These are phyloP conservation scores for Globisporangium okanoganense DNA, from an alignment of 352 stramenopile genomes.

Conservation along the genomic window DNA sequence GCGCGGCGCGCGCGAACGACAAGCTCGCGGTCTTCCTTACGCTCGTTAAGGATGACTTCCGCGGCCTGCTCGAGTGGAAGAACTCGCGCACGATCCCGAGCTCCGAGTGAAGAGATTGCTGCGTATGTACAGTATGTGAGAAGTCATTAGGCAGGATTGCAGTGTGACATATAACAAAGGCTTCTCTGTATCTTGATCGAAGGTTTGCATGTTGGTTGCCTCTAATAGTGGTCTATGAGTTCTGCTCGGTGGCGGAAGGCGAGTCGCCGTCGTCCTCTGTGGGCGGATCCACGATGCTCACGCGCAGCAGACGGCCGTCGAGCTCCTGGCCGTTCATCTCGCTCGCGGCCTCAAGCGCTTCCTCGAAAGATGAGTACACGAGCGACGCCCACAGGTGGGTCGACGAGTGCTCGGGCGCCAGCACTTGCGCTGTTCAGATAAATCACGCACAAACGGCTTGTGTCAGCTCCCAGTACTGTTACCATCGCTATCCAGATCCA, in stretches of 20 bases:
- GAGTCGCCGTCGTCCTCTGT: slow-evolving; percentile 2
- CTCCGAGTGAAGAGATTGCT: slow-evolving; percentile 24
- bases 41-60: slow-evolving; percentile 68
- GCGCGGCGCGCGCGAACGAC: slow-evolving; percentile 66
- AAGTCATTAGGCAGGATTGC: background rate
- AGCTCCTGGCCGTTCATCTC: slow-evolving; percentile 85
- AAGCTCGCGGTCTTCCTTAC: slow-evolving; percentile 54
- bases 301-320: slow-evolving; percentile 67
- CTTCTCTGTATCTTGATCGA: slow-evolving; percentile 2
- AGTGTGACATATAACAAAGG: slow-evolving; percentile 5
- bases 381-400: slow-evolving; percentile 62
- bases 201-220: background rate
- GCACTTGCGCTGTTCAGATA: slow-evolving; percentile 27
- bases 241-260: background rate
- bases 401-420: slow-evolving; percentile 54
- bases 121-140: background rate
- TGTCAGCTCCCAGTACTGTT: background rate
- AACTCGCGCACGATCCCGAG: slow-evolving; percentile 59
- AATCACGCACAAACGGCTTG: background rate
- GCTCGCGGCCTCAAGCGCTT: slow-evolving; percentile 59
- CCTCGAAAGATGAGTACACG: slow-evolving; percentile 64
- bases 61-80: slow-evolving; percentile 74
- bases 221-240: background rate
- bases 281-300: slow-evolving; percentile 68
- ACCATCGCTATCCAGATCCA: background rate